Conservation (phyloP, 1,284 basidiomycete genomes). For the Ceratobasidium sp. region DNA sequence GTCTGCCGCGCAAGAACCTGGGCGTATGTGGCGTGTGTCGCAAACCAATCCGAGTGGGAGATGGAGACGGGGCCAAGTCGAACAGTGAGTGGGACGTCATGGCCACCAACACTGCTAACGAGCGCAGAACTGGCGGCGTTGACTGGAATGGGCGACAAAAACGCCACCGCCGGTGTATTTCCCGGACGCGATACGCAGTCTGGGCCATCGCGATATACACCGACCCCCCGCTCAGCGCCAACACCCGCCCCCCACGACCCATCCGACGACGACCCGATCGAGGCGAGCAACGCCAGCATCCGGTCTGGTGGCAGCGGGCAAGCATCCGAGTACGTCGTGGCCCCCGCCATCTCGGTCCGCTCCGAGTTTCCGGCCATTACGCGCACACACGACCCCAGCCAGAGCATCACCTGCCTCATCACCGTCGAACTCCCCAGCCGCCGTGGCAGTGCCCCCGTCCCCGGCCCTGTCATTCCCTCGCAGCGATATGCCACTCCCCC, state of each 20-base stretch:
- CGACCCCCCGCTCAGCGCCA: neutral
- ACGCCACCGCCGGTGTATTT: neutral
- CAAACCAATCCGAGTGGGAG: conserved; percentile 90
- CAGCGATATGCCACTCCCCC: conserved; percentile 23
- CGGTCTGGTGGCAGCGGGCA: conserved; percentile 58
- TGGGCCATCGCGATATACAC: neutral
- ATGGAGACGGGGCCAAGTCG: conserved; percentile 77
- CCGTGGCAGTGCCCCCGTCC: conserved; percentile 59
- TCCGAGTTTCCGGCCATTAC: conserved; percentile 86
- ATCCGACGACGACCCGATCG: conserved; percentile 47
- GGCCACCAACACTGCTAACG: too few relatives aligned
- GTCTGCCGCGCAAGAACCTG: conserved; percentile 72
- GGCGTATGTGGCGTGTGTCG: conserved; percentile 97
- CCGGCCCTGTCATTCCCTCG: conserved; percentile 56
- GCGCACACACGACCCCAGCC: conserved; percentile 69
- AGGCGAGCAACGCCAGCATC: conserved; percentile 40
- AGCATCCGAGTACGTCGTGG: conserved; percentile 71
- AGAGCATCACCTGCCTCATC: conserved; percentile 88
- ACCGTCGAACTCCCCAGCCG: conserved; percentile 85
- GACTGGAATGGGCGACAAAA: neutral
- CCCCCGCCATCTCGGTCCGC: conserved; percentile 86
- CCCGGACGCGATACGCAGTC: neutral
- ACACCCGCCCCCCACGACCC: neutral
- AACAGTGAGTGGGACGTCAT: conserved; percentile 88
- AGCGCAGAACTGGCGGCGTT: neutral